Conservation (phyloP, 148 eudicot species). For the Nepenthes gracilis region DNA sequence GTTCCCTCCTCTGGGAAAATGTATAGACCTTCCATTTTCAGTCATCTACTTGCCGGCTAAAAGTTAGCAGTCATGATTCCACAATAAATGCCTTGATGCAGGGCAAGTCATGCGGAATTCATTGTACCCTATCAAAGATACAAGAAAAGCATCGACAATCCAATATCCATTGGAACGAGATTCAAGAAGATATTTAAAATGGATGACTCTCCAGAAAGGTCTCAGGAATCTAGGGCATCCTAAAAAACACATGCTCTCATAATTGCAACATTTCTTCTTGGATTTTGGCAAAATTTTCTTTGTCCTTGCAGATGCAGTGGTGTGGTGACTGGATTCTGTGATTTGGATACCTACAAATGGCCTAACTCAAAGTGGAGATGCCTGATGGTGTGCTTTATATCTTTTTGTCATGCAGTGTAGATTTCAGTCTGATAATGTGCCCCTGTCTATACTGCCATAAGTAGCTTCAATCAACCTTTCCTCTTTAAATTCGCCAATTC, state of each 20-base stretch:
- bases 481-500: no score
- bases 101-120: slow-evolving; percentile 82
- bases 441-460: no score
- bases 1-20: neutral
- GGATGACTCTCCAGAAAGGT: slow-evolving; percentile 90
- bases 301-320: slow-evolving; percentile 47
- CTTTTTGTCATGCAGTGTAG: neutral
- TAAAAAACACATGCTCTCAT: no score
- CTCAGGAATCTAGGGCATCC: neutral
- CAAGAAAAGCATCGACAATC: slow-evolving; percentile 31
- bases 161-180: slow-evolving; percentile 50
- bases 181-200: slow-evolving; percentile 65
- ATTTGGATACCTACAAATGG: slow-evolving; percentile 68
- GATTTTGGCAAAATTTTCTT: neutral
- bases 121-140: slow-evolving; percentile 54
- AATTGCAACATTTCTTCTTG: neutral
- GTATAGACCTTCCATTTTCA: no score
- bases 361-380: slow-evolving; percentile 83
- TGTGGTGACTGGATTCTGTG: slow-evolving; percentile 52
- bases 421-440: neutral
- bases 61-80: no score
- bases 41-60: no score
- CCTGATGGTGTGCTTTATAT: slow-evolving; percentile 42
- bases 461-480: no score
- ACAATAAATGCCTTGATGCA: slow-evolving; percentile 13